Evolutionary conservation across 306 rosid genomes (phyloP).

Genomic region (Alnus rubra): DNA sequence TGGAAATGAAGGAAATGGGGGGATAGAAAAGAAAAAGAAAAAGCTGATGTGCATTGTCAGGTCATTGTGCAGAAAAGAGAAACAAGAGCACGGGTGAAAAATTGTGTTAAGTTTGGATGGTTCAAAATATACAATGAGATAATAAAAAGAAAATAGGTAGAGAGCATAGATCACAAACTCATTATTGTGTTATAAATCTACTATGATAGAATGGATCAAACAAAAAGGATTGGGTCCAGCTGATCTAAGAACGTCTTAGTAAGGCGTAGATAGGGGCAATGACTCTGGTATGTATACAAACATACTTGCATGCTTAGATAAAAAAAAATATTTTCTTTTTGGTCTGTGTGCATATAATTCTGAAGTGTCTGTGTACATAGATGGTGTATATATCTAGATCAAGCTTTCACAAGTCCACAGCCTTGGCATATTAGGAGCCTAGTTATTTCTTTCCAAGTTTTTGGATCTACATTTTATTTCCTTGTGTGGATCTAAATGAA

Average conservation of each 20-base stretch:
- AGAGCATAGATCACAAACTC: neutral
- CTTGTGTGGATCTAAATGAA: neutral
- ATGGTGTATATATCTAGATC: constrained; percentile 1
- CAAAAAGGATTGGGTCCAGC: neutral
- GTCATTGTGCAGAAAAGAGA: neutral
- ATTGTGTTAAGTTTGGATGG: neutral
- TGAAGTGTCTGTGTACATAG: neutral
- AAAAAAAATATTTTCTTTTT: neutral
- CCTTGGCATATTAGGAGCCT: constrained; percentile 9
- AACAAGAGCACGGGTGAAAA: neutral
- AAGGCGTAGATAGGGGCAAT: neutral
- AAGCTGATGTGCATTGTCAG: neutral
- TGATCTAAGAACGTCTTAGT: neutral
- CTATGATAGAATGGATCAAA: neutral
- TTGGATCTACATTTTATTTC: neutral
- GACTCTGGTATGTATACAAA: neutral
- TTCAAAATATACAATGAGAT: neutral
- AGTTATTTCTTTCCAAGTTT: neutral
- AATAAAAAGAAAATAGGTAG: neutral
- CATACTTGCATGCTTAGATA: neutral
- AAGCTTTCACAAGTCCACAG: constrained; percentile 7
- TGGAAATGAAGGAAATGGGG: neutral
- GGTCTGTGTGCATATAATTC: neutral
- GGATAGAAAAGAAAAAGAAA: neutral
- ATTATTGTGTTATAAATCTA: neutral